Evolutionary conservation across 768 basidiomycete genomes (phyloP).

Genomic region (Epithele typhae): DNA sequence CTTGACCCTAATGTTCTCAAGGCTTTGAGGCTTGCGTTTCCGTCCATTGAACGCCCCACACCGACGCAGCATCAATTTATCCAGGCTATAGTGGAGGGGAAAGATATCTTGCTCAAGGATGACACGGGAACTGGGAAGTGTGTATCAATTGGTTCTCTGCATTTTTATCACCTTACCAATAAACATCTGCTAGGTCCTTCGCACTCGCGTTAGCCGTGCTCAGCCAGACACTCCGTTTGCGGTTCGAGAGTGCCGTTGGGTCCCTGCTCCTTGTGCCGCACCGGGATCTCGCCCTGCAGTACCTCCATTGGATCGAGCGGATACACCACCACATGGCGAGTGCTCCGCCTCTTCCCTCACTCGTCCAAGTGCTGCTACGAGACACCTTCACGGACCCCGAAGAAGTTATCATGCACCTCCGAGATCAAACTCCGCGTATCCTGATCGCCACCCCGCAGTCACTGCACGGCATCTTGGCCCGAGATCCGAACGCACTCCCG

Average conservation of each 20-base stretch:
- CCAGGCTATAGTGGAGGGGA: constrained; percentile 49
- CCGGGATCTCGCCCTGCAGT: constrained; percentile 65
- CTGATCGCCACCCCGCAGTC: constrained; percentile 73
- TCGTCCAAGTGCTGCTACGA: constrained; percentile 62
- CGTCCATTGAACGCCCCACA: constrained; percentile 54
- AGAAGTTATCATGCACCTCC: constrained; percentile 35
- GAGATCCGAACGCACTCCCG: constrained; percentile 40
- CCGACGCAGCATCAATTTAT: constrained; percentile 56
- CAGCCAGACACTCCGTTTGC: constrained; percentile 26
- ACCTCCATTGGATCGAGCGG: constrained; percentile 58
- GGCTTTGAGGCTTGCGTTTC: constrained; percentile 57
- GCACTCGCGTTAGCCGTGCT: constrained; percentile 64
- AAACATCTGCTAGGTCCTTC: constrained; percentile 64
- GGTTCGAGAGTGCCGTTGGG: too few relatives aligned
- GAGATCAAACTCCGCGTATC: constrained; percentile 65
- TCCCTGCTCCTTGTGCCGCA: constrained; percentile 70
- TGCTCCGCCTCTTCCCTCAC: constrained; percentile 30
- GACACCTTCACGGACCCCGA: constrained; percentile 38
- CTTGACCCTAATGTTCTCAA: constrained; percentile 44
- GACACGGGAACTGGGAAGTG: constrained; percentile 80
- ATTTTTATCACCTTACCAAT: too few relatives aligned
- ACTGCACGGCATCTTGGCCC: constrained; percentile 48
- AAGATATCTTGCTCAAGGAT: constrained; percentile 65
- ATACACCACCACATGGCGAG: constrained; percentile 29
- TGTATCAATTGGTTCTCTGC: constrained; percentile 21